Conservation (phyloP, 768 basidiomycete species). For the Tricholoma terreum region DNA sequence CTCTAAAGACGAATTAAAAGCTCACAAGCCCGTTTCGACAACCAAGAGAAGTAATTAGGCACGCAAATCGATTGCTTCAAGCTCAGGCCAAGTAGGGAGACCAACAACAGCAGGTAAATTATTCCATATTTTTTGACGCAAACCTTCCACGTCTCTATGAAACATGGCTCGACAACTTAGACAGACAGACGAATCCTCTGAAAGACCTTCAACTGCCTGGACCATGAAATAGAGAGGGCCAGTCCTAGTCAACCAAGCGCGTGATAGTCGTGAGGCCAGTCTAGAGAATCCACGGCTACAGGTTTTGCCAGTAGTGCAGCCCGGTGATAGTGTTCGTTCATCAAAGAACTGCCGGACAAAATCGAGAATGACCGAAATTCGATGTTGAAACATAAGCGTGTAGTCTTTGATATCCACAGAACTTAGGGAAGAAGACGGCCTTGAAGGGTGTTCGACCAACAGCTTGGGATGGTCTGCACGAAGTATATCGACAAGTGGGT, state of each 20-base stretch:
- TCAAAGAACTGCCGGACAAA: conserved; percentile 46
- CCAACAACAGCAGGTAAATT: conserved; percentile 44
- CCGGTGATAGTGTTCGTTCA: conserved; percentile 22
- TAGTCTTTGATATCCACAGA: conserved; percentile 45
- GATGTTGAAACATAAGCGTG: conserved; percentile 56
- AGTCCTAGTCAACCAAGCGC: conserved; percentile 48
- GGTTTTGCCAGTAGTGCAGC: conserved; percentile 27
- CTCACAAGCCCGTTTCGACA: background rate
- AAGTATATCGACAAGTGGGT: conserved; percentile 48
- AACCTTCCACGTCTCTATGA: conserved; percentile 32
- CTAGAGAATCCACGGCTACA: conserved; percentile 44
- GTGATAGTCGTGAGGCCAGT: conserved; percentile 39
- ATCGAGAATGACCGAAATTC: conserved; percentile 43
- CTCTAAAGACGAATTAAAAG: background rate
- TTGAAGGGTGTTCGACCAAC: conserved; percentile 42
- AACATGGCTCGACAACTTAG: conserved; percentile 41
- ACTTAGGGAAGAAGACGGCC: conserved; percentile 42
- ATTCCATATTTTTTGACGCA: conserved; percentile 44
- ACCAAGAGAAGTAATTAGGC: background rate
- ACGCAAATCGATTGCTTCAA: conserved; percentile 16
- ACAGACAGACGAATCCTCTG: conserved; percentile 42
- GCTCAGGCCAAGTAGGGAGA: conserved; percentile 45
- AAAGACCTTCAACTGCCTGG: conserved; percentile 40
- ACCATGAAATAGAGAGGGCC: conserved; percentile 53
- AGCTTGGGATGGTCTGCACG: conserved; percentile 54